These are phyloP conservation scores for Thielaviopsis musarum DNA, from an alignment of 2,329 filamentous ascomycete genomes.

Conservation along the genomic window DNA sequence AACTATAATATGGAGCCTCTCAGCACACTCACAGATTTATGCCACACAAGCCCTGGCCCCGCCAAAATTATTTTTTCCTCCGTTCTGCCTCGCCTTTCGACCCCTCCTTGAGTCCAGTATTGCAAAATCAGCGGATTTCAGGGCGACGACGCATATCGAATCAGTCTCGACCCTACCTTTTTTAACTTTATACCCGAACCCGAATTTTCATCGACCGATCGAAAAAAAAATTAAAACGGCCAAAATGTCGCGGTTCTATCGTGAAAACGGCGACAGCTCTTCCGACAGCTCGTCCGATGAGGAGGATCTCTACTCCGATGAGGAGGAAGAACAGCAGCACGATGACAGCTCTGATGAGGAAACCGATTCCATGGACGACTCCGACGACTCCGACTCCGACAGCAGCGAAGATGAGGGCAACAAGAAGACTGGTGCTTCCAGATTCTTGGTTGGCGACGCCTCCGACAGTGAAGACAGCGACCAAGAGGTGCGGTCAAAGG, in stretches of 20 bases:
- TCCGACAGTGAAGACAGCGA: constrained; percentile 75
- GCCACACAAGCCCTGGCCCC: constrained; percentile 13
- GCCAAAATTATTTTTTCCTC: constrained; percentile 12
- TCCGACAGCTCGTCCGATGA: constrained; percentile 92
- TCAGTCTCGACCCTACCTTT: constrained; percentile 10
- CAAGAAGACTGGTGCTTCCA: constrained; percentile 53
- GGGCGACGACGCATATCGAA: constrained; percentile 10
- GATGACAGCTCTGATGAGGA: constrained; percentile 30
- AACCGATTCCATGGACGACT: constrained; percentile 32
- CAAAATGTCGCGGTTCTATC: constrained; percentile 89
- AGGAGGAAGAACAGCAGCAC: constrained; percentile 42
- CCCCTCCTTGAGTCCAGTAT: constrained; percentile 11
- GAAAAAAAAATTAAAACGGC: not conserved
- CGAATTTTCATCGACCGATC: not conserved
- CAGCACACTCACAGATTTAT: constrained; percentile 8
- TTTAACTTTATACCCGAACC: constrained; percentile 2
- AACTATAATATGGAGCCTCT: not conserved
- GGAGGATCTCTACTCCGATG: constrained; percentile 79
- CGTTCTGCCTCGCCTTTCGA: constrained; percentile 9
- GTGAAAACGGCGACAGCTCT: constrained; percentile 80
- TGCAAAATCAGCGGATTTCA: constrained; percentile 10
- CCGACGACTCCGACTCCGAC: constrained; percentile 34
- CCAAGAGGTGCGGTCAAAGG: constrained; percentile 67
- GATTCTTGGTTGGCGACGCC: constrained; percentile 65
- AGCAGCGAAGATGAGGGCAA: constrained; percentile 49